Conservation (phyloP, 75 land plant species). For the Sequoia sempervirens region DNA sequence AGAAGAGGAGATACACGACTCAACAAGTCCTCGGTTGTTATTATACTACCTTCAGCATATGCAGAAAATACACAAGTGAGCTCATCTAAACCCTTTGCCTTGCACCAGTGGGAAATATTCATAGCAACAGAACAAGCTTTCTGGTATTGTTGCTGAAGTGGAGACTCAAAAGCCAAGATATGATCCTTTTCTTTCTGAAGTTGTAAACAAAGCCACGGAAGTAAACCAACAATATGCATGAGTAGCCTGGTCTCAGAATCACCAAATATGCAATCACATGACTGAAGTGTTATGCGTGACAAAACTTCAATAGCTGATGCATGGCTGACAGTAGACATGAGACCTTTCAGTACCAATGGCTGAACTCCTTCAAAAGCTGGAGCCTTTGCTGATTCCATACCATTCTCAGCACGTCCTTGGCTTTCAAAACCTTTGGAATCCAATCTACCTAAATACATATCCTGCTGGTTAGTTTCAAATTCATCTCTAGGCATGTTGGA, state of each 20-base stretch:
- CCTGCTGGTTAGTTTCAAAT: slow-evolving; percentile 44
- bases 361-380: slow-evolving; percentile 98
- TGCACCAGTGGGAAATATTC: slow-evolving; percentile 87
- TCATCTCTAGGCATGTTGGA: slow-evolving; percentile 96
- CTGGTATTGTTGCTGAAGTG: slow-evolving; percentile 83
- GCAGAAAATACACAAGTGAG: slow-evolving; percentile 68
- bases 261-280: slow-evolving; percentile 95
- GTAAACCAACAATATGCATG: slow-evolving; percentile 92
- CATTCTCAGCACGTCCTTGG: slow-evolving; percentile 17
- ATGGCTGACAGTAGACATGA: slow-evolving; percentile 96
- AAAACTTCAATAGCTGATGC: slow-evolving; percentile 90
- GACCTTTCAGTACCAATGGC: slow-evolving; percentile 96
- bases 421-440: slow-evolving; percentile 57
- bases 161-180: slow-evolving; percentile 40
- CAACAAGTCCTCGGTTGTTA: slow-evolving; percentile 61
- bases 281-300: slow-evolving; percentile 80
- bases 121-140: slow-evolving; percentile 90
- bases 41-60: slow-evolving; percentile 68
- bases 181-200: slow-evolving; percentile 51
- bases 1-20: slow-evolving; percentile 66
- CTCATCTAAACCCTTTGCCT: slow-evolving; percentile 69
- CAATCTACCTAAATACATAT: slow-evolving; percentile 54
- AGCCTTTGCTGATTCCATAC: slow-evolving; percentile 50
- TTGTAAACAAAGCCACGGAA: slow-evolving; percentile 96
- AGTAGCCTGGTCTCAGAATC: slow-evolving; percentile 82